phyloP scores from a whole-genome alignment of 352 stramenopile genomes.

The Hyaloperonospora arabidopsidis region DNA sequence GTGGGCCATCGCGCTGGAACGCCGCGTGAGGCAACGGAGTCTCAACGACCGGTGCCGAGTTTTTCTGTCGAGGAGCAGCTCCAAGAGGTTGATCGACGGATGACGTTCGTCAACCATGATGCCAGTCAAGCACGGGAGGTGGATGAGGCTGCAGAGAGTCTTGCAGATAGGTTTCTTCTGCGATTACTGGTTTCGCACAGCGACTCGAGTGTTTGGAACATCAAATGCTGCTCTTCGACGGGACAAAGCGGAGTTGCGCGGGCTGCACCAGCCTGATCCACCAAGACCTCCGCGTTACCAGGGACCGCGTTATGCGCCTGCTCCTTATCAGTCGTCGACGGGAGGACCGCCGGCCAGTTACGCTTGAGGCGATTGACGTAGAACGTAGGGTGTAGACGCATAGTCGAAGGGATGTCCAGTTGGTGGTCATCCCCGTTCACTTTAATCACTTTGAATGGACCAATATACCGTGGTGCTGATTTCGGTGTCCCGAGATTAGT shows the following conservation, averaged over 20 bases:
- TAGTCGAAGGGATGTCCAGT: background rate
- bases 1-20: no score
- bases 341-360: background rate
- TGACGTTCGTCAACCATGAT: background rate
- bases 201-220: no score
- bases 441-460: background rate
- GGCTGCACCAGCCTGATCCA: no score
- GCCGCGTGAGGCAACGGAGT: no score
- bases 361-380: no score
- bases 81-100: background rate
- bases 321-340: background rate
- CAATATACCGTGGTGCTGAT: background rate
- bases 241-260: no score
- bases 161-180: background rate
- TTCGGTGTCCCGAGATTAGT: background rate
- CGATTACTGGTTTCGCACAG: background rate
- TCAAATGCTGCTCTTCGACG: no score
- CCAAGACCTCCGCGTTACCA: background rate
- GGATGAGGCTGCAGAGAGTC: background rate
- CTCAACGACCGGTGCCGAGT: no score
- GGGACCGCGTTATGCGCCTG: background rate
- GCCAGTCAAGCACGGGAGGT: background rate
- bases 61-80: background rate
- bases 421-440: background rate
- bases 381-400: no score